Conservation (phyloP, 2,329 filamentous ascomycete species). For the Conoideocrella luteorostrata region DNA sequence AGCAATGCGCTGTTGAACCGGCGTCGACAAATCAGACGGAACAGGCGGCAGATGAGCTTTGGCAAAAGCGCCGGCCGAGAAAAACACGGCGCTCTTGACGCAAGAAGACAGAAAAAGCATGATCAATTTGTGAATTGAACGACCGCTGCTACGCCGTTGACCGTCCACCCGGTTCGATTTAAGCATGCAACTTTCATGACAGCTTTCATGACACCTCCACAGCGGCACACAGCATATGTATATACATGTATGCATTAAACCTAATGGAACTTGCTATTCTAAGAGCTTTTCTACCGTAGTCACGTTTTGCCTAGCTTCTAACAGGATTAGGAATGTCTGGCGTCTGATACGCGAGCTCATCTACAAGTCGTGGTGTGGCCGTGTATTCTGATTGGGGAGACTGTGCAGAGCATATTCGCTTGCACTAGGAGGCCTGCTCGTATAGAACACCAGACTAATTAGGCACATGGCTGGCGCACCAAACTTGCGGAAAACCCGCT, state of each 20-base stretch:
- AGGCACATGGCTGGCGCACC: too few species aligned
- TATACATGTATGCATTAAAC: too few species aligned
- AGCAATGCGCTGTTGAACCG: conserved; percentile 47
- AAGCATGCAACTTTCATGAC: not conserved
- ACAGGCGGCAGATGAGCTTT: conserved; percentile 35
- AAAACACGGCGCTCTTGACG: conserved; percentile 1
- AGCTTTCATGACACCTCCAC: not conserved
- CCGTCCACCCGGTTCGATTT: too few species aligned
- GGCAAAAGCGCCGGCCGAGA: conserved; percentile 5
- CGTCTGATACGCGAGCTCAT: not conserved
- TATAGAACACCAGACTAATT: too few species aligned
- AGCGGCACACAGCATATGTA: not conserved
- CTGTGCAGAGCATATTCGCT: not conserved
- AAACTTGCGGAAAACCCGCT: not conserved
- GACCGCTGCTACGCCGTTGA: not conserved
- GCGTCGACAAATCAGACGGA: conserved; percentile 44
- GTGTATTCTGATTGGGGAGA: not conserved
- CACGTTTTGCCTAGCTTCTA: not conserved
- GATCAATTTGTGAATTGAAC: not conserved
- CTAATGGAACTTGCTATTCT: not conserved
- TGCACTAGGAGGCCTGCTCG: not conserved
- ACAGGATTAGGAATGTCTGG: not conserved
- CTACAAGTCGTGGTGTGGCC: not conserved
- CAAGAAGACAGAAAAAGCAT: conserved; percentile 2
- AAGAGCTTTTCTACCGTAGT: not conserved